Base-by-base conservation (phyloP, 2,329 filamentous ascomycete species). In the Coleophoma cylindrospora region DNA sequence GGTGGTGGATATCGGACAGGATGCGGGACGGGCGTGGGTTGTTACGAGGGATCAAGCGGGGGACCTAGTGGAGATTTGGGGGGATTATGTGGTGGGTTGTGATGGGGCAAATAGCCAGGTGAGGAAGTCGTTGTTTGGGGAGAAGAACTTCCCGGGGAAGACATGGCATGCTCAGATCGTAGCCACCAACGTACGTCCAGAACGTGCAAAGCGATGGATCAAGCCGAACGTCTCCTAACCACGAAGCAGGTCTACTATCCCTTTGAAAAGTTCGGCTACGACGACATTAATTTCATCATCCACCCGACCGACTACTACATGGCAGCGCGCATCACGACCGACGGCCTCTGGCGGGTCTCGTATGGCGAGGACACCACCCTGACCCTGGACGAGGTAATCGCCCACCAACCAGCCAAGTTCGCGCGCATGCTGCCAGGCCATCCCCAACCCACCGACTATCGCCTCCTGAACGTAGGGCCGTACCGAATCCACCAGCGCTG, bases 281-380 rank as follows among this genome's bases (percentile, higher is more conserved):
- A 71, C 49, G 78, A 83, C 55, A 73, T 74, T 12, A 82, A 82
- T 61, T 84, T 84, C 62, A 78, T 83, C 54, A 71, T 84, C 33
- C 74, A 86, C 55, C 81, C 80, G 0, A 74, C 79, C 19, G 71
- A 86, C 58, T 84, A 79, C 64, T 70, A 79, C 68, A 82, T 85
- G 80, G 79, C 79, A 2, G 81, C 81, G 2, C 75, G 71, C 40
- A 79, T 86, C 54, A 80, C 75, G 1, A 67, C 66, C 2, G 79
- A 84, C 48, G 80, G 79, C 0, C 64, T 86, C 10, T 86, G 81
- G 68, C 76, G 82, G 13, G 76, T 86, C 34, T 81, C 81, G 0
- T 86, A 86, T 57, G 81, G 80, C 47, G 83, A 86, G 55, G 66
- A 66, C 1, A 68, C 73, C 0, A 75, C 74, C 2, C 69, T 85